phyloP scores from a whole-genome alignment of 1,284 basidiomycete species.

The Cutaneotrichosporon daszewskae region DNA sequence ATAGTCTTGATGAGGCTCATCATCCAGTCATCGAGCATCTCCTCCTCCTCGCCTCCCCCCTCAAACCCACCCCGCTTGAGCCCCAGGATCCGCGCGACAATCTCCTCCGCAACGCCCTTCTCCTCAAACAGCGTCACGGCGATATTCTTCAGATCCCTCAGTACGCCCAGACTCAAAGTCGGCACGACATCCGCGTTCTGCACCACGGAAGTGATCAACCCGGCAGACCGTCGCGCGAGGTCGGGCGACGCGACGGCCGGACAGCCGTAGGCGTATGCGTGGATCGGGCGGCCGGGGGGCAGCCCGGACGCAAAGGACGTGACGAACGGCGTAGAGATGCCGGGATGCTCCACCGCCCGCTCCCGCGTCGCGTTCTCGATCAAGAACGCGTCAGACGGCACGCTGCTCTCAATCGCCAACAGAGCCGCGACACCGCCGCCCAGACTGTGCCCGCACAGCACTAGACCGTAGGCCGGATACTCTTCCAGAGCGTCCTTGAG shows the following conservation, averaged over 20 bases:
- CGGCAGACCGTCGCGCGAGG: conserved; percentile 46
- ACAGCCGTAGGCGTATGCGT: conserved; percentile 50
- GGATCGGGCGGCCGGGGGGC: conserved; percentile 51
- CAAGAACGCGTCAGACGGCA: conserved; percentile 34
- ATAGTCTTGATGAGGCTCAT: conserved; percentile 48
- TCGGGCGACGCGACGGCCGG: conserved; percentile 50
- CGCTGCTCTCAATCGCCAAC: conserved; percentile 41
- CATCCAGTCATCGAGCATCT: conserved; percentile 44
- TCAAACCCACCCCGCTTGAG: conserved; percentile 28
- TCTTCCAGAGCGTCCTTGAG: conserved; percentile 45
- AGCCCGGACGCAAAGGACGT: conserved; percentile 48
- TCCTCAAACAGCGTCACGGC: conserved; percentile 49
- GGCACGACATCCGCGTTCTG: conserved; percentile 45
- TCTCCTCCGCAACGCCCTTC: conserved; percentile 49
- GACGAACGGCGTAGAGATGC: conserved; percentile 50
- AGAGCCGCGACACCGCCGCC: conserved; percentile 52
- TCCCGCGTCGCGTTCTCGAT: conserved; percentile 22
- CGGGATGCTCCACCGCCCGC: conserved; percentile 33
- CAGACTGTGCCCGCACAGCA: conserved; percentile 51
- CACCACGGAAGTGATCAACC: conserved; percentile 50
- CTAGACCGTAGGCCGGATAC: conserved; percentile 51
- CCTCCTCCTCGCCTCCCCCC: conserved; percentile 17
- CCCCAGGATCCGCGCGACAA: conserved; percentile 48
- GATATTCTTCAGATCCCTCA: conserved; percentile 52
- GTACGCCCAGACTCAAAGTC: conserved; percentile 48